Base-by-base conservation (phyloP, 805 yeast genomes). In the Candida rishiriensis region DNA sequence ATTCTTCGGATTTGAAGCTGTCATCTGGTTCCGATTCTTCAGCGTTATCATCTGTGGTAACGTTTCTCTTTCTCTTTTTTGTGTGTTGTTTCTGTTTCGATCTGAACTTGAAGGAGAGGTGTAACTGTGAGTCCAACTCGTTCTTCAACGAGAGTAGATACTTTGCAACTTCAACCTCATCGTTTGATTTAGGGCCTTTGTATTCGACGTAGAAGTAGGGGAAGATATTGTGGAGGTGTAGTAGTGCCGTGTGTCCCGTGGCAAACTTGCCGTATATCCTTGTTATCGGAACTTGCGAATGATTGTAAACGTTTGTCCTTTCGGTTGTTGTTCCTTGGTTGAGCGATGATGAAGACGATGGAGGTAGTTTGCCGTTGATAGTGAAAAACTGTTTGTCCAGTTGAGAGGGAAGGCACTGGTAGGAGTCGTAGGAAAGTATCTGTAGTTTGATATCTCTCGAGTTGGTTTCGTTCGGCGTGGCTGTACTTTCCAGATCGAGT, bases 161-260 rank as follows among this genome's bases (percentile, higher is more conserved):
- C 14, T 59, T 56, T 11, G 56, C 44, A 7, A 69, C 53, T 2
- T 50, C 53, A 4, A 50, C 44, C 3, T 64, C 48, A 10, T 47
- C 42, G 15, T 48, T 46, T 40, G 46, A 36, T 7, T 45, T 42
- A 1, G 63, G 57, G 1, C 81, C 84, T 36, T 68, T 69, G 55
- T 83, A 83, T 31, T 77, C 79, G 2, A 90, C 69, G 57, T 75
- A 89, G 2, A 91, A 52, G 57, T 91, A 93, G 0, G 98, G 99
- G 51, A 73, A 87, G 15, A 78, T 77, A 34, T 91, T 90, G 65
- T 90, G 98, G 10, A 93, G 67, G 60, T 93, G 97, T 1, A 85
- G 75, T 12, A 76, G 52, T 10, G 73, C 71, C 28, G 78, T 76
- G 51, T 78, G 79, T 0, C 88, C 86, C 0, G 81, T 70, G 1